Evolutionary conservation across 495 filamentous ascomycete genomes (phyloP).

Genomic region (Cercophora newfieldiana): DNA sequence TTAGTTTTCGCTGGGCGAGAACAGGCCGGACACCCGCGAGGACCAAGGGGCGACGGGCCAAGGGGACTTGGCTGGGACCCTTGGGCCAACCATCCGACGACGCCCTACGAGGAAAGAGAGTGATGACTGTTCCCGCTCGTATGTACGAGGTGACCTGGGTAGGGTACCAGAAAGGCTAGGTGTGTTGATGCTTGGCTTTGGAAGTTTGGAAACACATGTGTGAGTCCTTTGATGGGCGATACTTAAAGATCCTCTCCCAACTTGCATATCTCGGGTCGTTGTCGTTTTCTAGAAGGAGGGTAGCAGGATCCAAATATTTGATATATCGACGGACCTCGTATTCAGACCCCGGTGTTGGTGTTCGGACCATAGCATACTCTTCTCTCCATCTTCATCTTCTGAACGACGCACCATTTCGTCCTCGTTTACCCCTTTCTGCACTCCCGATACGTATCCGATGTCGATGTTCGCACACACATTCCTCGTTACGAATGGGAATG

Average conservation of each 20-base stretch:
- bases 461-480: constrained; percentile 27
- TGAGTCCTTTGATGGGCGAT: not conserved
- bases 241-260: not conserved
- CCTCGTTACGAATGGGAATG: constrained; percentile 17
- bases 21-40: no score
- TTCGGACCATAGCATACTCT: not conserved
- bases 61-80: not conserved
- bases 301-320: not conserved
- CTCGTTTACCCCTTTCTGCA: not conserved
- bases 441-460: not conserved
- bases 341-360: not conserved
- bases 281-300: not conserved
- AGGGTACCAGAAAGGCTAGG: no score
- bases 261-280: not conserved
- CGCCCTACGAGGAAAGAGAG: not conserved
- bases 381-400: not conserved
- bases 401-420: not conserved
- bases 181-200: not conserved
- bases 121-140: not conserved
- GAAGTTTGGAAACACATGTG: not conserved
- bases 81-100: not conserved
- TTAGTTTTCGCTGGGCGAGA: not conserved
- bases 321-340: not conserved
- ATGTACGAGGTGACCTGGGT: not conserved
- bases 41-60: not conserved